These are phyloP conservation scores for Theileria equi DNA, from an alignment of 169 alveolate species.

Conservation along the genomic window DNA sequence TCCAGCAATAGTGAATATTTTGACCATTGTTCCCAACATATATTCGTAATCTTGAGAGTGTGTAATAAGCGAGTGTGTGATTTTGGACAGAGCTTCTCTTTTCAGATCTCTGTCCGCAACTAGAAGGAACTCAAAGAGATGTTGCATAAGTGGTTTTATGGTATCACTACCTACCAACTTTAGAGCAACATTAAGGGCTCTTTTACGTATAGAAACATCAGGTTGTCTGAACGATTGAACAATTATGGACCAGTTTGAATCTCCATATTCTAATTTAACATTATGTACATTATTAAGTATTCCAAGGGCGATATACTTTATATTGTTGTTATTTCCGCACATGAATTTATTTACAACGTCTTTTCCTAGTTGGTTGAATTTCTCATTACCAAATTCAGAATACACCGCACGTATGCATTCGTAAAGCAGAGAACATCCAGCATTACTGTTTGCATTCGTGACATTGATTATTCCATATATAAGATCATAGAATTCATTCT, in stretches of 20 bases:
- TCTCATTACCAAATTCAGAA: conserved; percentile 83
- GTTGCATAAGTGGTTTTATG: conserved; percentile 88
- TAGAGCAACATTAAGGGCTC: conserved; percentile 94
- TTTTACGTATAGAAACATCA: conserved; percentile 92
- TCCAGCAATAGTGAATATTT: conserved; percentile 88
- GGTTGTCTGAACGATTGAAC: conserved; percentile 90
- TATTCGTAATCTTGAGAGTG: conserved; percentile 83
- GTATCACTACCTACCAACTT: conserved; percentile 89
- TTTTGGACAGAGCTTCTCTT: conserved; percentile 85
- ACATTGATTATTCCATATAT: conserved; percentile 26
- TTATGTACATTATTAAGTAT: conserved; percentile 87
- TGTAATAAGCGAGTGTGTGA: conserved; percentile 80
- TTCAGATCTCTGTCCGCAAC: conserved; percentile 87
- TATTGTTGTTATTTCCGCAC: conserved; percentile 89
- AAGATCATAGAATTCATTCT: conserved; percentile 37
- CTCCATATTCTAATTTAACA: conserved; percentile 80
- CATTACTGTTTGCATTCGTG: conserved; percentile 93
- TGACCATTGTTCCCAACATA: conserved; percentile 85
- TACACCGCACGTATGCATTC: conserved; percentile 97
- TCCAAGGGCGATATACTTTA: conserved; percentile 83
- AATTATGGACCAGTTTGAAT: conserved; percentile 66
- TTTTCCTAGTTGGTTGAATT: conserved; percentile 73
- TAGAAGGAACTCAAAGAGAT: conserved; percentile 85
- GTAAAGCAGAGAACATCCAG: conserved; percentile 95
- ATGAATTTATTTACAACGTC: conserved; percentile 93